Conservation (phyloP, 768 basidiomycete genomes). For the Cytidiella melzeri region DNA sequence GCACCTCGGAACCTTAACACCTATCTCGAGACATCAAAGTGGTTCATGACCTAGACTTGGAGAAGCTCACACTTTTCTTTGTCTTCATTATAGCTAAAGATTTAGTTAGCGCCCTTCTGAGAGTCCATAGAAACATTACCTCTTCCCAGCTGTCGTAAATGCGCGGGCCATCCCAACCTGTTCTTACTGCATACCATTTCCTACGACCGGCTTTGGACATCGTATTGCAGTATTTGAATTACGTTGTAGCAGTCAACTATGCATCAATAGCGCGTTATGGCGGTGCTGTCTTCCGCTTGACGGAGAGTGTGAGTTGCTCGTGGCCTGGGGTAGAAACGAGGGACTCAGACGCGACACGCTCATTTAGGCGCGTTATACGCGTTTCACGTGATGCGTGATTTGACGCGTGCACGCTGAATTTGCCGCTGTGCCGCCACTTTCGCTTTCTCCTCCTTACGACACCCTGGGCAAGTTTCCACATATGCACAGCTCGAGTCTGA, state of each 20-base stretch:
- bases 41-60: background rate
- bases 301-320: background rate
- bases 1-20: slow-evolving; percentile 48
- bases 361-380: slow-evolving; percentile 1
- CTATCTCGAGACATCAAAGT: slow-evolving; percentile 42
- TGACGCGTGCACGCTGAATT: no score
- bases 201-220: slow-evolving; percentile 27
- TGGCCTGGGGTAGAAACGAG: background rate
- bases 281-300: background rate
- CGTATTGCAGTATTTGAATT: background rate
- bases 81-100: background rate
- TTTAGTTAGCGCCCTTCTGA: slow-evolving; percentile 1
- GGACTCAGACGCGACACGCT: slow-evolving; percentile 2
- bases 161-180: slow-evolving; percentile 50
- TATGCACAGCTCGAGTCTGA: background rate
- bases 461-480: no score
- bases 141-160: slow-evolving; percentile 59
- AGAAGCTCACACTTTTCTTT: background rate
- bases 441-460: no score
- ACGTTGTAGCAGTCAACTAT: background rate
- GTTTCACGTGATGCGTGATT: slow-evolving; percentile 3
- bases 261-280: background rate
- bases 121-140: slow-evolving; percentile 39
- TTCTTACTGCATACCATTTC: slow-evolving; percentile 58
- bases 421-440: no score